Evolutionary conservation across 176 grass and related monocot genomes (phyloP), one percentile per base, ranked within the genome.

Genomic region (Saccharum officinarum): DNA sequence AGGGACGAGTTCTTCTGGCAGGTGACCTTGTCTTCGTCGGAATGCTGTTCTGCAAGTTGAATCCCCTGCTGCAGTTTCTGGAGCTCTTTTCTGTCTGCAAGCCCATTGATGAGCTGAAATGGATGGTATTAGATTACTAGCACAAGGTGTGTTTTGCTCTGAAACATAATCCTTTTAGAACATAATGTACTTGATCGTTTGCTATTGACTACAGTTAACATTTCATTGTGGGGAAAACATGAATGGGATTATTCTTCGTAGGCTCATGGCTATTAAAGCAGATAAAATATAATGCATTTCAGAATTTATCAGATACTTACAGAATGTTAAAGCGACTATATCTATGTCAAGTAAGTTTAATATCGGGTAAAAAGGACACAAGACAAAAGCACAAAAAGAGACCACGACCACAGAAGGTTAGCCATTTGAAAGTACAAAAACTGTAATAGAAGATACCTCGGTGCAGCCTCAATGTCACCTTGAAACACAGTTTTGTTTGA

Each of bases 401-500:
- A 30, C 22, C 36, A 42, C 28, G 28, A 28, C 28, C 28, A 28
- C 28, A 28, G 28, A 28, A 28, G 28, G 28, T 28, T 28, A 67
- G 5, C 3, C 25, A 67, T 23, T 31, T 25, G 17, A 71, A 74
- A 41, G 16, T 66, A 80, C 33, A 70, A 47, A 10, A 54, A 84
- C 33, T 59, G n/a, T 36, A 6, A 76, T 64, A 68, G 8, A 71
- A 70, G 30, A 70, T 90, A 92, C 91, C 73, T 92, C 52, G 80
- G 46, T n/a, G 44, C n/a, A 6, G 63, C 45, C 12, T 71, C 79
- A 70, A 77, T 72, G 69, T 55, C 82, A 34, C 70, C 75, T 34
- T 84, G 61, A 36, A 90, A 18, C 47, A 81, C 73, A 84, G 40
- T 42, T 84, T 87, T 52, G 80, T 81, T 87, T 42, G 87, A 75